phyloP scores from a whole-genome alignment of 371 early-diverging fungal genomes.

The Coemansia sp. region DNA sequence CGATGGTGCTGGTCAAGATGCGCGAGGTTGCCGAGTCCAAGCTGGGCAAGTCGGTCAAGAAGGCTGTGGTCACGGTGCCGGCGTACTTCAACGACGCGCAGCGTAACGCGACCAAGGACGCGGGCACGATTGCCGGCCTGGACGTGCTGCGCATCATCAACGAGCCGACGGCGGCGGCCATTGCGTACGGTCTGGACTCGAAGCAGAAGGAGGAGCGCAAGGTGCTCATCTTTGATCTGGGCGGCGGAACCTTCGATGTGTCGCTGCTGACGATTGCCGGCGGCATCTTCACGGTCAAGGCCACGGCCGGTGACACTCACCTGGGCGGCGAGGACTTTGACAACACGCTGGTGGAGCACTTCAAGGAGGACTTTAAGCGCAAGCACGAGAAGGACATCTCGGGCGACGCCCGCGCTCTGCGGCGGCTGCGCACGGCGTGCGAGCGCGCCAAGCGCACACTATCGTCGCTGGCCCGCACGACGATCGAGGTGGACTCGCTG shows the following conservation, averaged over 20 bases:
- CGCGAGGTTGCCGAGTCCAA: conserved; percentile 97
- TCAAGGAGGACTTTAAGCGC: conserved; percentile 89
- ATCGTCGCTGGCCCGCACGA: conserved; percentile 85
- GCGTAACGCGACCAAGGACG: conserved; percentile 99
- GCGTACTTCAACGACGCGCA: conserved; percentile 99
- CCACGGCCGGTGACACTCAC: conserved; percentile 97
- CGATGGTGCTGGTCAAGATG: conserved; percentile 97
- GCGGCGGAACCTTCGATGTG: conserved; percentile 99
- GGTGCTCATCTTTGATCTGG: conserved; percentile 96
- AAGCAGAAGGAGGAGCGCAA: conserved; percentile 83
- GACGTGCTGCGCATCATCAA: conserved; percentile 97
- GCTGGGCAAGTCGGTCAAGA: conserved; percentile 85
- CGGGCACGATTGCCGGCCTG: conserved; percentile 94
- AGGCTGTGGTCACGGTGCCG: conserved; percentile 97
- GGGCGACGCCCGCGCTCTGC: conserved; percentile 83
- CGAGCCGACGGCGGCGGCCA: conserved; percentile 99
- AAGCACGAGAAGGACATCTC: conserved; percentile 74
- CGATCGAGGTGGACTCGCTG: conserved; percentile 94
- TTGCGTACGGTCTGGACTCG: conserved; percentile 93
- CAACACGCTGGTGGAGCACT: conserved; percentile 90
- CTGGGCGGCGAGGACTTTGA: conserved; percentile 99
- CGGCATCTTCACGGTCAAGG: conserved; percentile 92
- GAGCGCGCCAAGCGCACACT: conserved; percentile 97
- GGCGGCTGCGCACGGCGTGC: conserved; percentile 94
- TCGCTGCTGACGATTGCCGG: conserved; percentile 93